These are phyloP conservation scores for Entophlyctis luteolus DNA, from an alignment of 192 early-diverging fungal species.

Conservation along the genomic window DNA sequence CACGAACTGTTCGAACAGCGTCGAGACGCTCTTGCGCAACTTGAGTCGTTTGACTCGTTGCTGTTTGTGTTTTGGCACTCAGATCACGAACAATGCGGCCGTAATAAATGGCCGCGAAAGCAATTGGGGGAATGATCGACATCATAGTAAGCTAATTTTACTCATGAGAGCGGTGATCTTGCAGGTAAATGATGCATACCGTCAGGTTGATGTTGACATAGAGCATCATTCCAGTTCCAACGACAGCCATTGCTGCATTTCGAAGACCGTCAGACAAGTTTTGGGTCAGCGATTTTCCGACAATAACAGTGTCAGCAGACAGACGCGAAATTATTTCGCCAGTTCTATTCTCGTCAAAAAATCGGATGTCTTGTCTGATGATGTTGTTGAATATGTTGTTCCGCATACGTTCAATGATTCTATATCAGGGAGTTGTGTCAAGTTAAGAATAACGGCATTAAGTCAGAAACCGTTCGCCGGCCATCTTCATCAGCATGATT, in stretches of 20 bases:
- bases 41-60: slow-evolving; percentile 63
- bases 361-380: slow-evolving; percentile 39
- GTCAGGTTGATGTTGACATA: slow-evolving; percentile 43
- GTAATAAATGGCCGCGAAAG: slow-evolving; percentile 64
- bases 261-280: slow-evolving; percentile 73
- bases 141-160: slow-evolving; percentile 54
- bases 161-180: not conserved
- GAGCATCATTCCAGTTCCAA: slow-evolving; percentile 65
- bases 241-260: slow-evolving; percentile 51
- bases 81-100: slow-evolving; percentile 62
- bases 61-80: slow-evolving; percentile 60
- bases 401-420: slow-evolving; percentile 33
- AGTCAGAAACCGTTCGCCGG: slow-evolving; percentile 29
- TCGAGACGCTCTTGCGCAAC: slow-evolving; percentile 62
- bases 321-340: slow-evolving; percentile 79
- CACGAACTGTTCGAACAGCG: slow-evolving; percentile 41
- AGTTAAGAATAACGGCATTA: not conserved
- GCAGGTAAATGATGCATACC: not conserved
- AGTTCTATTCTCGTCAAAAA: slow-evolving; percentile 59
- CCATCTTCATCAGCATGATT: slow-evolving; percentile 33
- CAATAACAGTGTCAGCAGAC: slow-evolving; percentile 69
- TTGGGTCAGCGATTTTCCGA: slow-evolving; percentile 70
- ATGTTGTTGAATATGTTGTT: slow-evolving; percentile 32
- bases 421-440: not conserved
- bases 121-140: slow-evolving; percentile 69